Evolutionary conservation across 345 rosid species (phyloP), one percentile per base, ranked within the genome.

Genomic region (Hirschfeldia incana): DNA sequence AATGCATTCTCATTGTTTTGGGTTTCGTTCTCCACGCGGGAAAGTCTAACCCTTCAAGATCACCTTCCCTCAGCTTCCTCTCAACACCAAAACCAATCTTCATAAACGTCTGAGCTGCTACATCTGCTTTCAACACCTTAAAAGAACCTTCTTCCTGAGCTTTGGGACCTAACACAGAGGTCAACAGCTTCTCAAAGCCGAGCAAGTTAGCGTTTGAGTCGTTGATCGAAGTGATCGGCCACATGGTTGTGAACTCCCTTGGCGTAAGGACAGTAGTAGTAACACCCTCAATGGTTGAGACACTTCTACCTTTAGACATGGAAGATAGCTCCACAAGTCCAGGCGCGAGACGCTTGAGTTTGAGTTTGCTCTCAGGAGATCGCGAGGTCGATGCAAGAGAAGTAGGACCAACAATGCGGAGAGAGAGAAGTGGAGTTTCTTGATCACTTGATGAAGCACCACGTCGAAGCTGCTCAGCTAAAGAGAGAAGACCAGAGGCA

Each of bases 11-110:
- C 78, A 84, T 79, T 0, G 84, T 83, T 77, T 90, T 88, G 0
- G 98, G 99, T 78, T 88, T 93, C 1, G 98, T 87, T 83, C 97
- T 83, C 99, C 99, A 93, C 21, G 51, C 89, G 0, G 97, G 96
- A 27, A 89, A 82, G 58, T 51, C 34, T 11, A 67, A 37, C 73
- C 85, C 66, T 81, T 82, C 81, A 65, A 81, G 42, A 28, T 84
- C 94, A 5, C 83, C 86, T 81, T 85, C 86, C 76, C 87, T 91
- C 84, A 95, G 63, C 84, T 83, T 88, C 91, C 81, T 93, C 84
- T 91, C 99, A 2, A 91, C 86, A 13, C 90, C 94, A 13, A 93
- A 95, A 34, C 97, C 97, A 5, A 91, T 89, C 86, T 95, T 95
- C 79, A 93, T 67, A 76, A 76, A 85, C n/a, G 98, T 93, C 80